Percentiles rank a stretch among this genome's conserved stretches.
Evolutionary conservation across 108 stramenopile genomes (phyloP).

Genomic region (Conticribra guillardii): DNA sequence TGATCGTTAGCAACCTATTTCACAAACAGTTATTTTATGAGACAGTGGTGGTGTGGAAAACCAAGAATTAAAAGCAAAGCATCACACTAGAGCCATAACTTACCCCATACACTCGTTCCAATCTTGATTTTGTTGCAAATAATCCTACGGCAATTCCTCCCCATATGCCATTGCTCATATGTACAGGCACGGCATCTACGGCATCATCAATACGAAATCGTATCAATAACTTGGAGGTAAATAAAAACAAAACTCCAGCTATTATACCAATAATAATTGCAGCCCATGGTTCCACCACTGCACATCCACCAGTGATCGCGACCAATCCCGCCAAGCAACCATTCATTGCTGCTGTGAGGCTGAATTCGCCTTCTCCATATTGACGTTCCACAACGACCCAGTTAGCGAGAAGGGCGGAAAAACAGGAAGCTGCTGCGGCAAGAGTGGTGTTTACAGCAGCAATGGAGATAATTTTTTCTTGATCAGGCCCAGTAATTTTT

Average conservation of each 20-base stretch:
- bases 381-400: slow-evolving; percentile 50
- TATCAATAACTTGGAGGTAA: slow-evolving; percentile 60
- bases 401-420: slow-evolving; percentile 66
- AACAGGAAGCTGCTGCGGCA: slow-evolving; percentile 62
- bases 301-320: slow-evolving; percentile 84
- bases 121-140: slow-evolving; percentile 55
- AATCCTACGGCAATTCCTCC: slow-evolving; percentile 77
- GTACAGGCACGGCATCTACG: slow-evolving; percentile 93
- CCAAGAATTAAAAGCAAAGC: too few species aligned
- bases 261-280: slow-evolving; percentile 86
- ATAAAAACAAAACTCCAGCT: slow-evolving; percentile 81
- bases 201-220: slow-evolving; percentile 87
- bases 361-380: slow-evolving; percentile 70
- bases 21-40: too few species aligned
- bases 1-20: slow-evolving; percentile 14
- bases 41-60: too few species aligned
- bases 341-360: slow-evolving; percentile 70
- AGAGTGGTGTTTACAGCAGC: slow-evolving; percentile 87
- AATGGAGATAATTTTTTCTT: slow-evolving; percentile 49
- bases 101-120: slow-evolving; percentile 45
- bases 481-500: slow-evolving; percentile 32
- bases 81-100: too few species aligned
- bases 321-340: slow-evolving; percentile 78
- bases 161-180: slow-evolving; percentile 80
- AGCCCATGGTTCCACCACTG: slow-evolving; percentile 76